Conservation (phyloP, 2,329 filamentous ascomycete genomes). For the Verticillium dahliae region DNA sequence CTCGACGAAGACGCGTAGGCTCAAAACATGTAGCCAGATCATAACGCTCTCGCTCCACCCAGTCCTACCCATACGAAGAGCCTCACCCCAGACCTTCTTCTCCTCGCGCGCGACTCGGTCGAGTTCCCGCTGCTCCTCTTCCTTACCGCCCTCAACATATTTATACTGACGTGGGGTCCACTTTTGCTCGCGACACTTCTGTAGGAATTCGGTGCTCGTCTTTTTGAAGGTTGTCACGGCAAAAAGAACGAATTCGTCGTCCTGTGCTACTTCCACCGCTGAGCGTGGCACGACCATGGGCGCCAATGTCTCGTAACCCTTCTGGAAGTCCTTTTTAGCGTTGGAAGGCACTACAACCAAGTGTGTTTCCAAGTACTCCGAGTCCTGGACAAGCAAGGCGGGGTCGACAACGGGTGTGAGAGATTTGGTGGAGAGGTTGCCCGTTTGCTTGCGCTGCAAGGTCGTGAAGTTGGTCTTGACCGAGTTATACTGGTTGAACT, state of each 20-base stretch:
- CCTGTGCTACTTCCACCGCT: constrained; percentile 69
- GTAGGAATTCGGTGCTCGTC: constrained; percentile 75
- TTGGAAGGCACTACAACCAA: constrained; percentile 81
- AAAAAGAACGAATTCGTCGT: constrained; percentile 85
- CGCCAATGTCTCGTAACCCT: constrained; percentile 79
- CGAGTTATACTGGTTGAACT: constrained; percentile 90
- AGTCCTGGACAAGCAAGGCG: constrained; percentile 72
- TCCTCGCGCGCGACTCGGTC: constrained; percentile 78
- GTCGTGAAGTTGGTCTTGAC: constrained; percentile 78
- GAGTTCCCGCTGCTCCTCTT: constrained; percentile 83
- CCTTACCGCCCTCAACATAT: constrained; percentile 81
- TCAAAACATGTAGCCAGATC: constrained; percentile 90
- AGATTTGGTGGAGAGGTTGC: constrained; percentile 90
- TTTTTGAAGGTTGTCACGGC: constrained; percentile 94
- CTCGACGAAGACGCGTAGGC: constrained; percentile 91
- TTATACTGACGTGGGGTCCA: constrained; percentile 96
- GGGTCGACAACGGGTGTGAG: constrained; percentile 85
- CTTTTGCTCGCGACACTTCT: constrained; percentile 86
- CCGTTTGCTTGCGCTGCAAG: constrained; percentile 85
- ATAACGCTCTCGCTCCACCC: constrained; percentile 94
- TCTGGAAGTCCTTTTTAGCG: constrained; percentile 79
- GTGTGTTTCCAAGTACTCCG: constrained; percentile 95
- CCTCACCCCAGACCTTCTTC: constrained; percentile 88
- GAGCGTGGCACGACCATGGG: constrained; percentile 94
- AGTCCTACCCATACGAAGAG: constrained; percentile 77